A percentile compares a stretch with the other conserved stretches of the same genome.
Evolutionary conservation across 495 filamentous ascomycete species (phyloP).

Genomic region (Pyrenula aspistea): DNA sequence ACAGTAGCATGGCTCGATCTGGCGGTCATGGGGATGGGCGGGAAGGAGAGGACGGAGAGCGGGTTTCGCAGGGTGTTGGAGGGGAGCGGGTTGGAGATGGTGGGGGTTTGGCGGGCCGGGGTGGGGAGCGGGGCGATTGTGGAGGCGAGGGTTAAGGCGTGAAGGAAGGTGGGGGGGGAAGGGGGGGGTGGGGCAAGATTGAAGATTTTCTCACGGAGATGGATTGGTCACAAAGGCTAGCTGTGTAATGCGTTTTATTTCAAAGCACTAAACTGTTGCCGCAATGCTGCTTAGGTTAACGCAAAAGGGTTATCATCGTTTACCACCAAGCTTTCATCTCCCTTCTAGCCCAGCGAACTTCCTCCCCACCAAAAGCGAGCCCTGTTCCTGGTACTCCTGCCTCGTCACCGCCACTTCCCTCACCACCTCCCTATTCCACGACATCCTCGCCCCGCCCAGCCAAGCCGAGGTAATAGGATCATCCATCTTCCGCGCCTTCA

Average conservation of each 20-base stretch:
- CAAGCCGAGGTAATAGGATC: slow-evolving; percentile 77
- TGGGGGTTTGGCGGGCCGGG: background rate
- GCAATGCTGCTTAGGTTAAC: too few species aligned
- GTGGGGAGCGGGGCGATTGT: background rate
- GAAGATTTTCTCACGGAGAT: too few species aligned
- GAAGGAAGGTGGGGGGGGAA: too few species aligned
- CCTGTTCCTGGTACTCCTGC: slow-evolving; percentile 82
- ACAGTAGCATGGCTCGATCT: background rate
- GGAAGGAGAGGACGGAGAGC: background rate
- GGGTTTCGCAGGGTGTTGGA: background rate
- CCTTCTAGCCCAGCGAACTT: slow-evolving; percentile 45
- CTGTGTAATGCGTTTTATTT: too few species aligned
- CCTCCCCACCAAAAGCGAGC: slow-evolving; percentile 61
- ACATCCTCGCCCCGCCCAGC: slow-evolving; percentile 69
- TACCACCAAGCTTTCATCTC: too few species aligned
- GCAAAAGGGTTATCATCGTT: too few species aligned
- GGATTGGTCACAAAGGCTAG: too few species aligned
- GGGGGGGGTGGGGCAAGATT: too few species aligned
- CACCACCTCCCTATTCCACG: slow-evolving; percentile 49
- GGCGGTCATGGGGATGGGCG: background rate
- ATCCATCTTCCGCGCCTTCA: slow-evolving; percentile 55
- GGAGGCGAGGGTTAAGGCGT: background rate
- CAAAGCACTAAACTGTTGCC: too few species aligned
- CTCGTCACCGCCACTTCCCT: slow-evolving; percentile 60
- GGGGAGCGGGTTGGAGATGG: background rate